Conservation (phyloP, 306 rosid genomes). For the Vigna mungo region DNA sequence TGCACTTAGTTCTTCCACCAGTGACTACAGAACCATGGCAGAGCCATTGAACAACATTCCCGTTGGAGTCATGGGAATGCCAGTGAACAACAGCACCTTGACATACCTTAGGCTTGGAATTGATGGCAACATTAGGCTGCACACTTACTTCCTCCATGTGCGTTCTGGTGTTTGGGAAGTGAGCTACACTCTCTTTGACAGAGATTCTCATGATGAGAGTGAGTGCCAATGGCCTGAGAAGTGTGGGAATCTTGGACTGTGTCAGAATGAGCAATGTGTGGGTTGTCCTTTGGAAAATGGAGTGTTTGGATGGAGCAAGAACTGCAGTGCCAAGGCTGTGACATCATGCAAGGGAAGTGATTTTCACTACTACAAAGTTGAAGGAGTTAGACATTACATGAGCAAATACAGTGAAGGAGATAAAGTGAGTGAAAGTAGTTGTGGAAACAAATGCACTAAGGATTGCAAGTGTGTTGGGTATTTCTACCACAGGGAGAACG, state of each 20-base stretch:
- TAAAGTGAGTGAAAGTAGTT: constrained; percentile 48
- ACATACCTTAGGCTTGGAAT: constrained; percentile 72
- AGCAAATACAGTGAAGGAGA: constrained; percentile 58
- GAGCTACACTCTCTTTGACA: constrained; percentile 61
- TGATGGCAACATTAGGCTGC: constrained; percentile 68
- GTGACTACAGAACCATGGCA: neutral
- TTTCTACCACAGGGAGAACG: constrained; percentile 55
- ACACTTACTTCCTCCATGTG: constrained; percentile 61
- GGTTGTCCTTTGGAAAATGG: constrained; percentile 67
- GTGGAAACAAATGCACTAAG: constrained; percentile 56
- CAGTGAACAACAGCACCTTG: constrained; percentile 67
- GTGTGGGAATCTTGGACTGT: constrained; percentile 66
- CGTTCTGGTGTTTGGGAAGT: constrained; percentile 60
- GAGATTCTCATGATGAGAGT: constrained; percentile 48
- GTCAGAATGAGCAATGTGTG: constrained; percentile 68
- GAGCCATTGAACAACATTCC: neutral
- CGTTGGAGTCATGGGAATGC: constrained; percentile 23
- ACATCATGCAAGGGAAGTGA: constrained; percentile 49
- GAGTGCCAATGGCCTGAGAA: constrained; percentile 66
- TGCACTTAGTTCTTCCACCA: neutral
- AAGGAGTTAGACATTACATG: constrained; percentile 71
- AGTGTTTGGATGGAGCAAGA: constrained; percentile 65
- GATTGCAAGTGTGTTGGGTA: constrained; percentile 71
- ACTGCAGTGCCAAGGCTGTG: constrained; percentile 51
- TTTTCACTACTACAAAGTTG: constrained; percentile 61